phyloP scores from a whole-genome alignment of 768 basidiomycete species.

The Solioccasus polychromus region DNA sequence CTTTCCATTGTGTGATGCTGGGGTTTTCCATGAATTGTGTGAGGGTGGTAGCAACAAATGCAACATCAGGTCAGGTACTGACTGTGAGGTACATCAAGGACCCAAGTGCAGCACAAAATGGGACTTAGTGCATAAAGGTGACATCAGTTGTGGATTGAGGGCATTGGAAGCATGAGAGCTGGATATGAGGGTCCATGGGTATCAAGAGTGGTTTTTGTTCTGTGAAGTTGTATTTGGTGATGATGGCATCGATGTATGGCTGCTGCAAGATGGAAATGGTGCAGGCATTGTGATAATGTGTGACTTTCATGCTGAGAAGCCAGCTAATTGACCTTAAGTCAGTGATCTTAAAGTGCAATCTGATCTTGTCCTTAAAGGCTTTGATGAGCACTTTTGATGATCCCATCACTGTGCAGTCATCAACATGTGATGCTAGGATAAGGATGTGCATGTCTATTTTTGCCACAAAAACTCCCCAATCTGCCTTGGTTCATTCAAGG shows the following conservation, averaged over 20 bases:
- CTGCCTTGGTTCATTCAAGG: neutral
- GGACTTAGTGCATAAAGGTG: too few relatives aligned
- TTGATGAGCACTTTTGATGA: neutral
- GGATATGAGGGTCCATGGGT: neutral
- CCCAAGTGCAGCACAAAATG: too few relatives aligned
- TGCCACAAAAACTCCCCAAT: slow-evolving; percentile 5
- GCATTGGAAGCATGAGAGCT: neutral
- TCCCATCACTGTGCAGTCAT: slow-evolving; percentile 7
- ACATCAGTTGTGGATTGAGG: neutral
- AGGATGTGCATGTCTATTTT: neutral
- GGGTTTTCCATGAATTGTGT: too few relatives aligned
- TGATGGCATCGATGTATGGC: neutral
- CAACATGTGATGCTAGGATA: neutral
- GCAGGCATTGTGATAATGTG: neutral
- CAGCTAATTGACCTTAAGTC: slow-evolving; percentile 5
- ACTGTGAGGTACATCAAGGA: too few relatives aligned
- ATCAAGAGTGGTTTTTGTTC: neutral
- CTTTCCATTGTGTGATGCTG: too few relatives aligned
- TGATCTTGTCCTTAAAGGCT: slow-evolving; percentile 4
- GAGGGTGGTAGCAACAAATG: too few relatives aligned
- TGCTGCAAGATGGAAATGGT: slow-evolving; percentile 2
- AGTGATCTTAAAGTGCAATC: neutral
- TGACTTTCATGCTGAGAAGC: slow-evolving; percentile 12
- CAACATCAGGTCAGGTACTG: too few relatives aligned
- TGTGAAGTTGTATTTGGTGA: slow-evolving; percentile 1